Base-by-base conservation (phyloP, 768 basidiomycete genomes). In the Pleurotus giganteus region DNA sequence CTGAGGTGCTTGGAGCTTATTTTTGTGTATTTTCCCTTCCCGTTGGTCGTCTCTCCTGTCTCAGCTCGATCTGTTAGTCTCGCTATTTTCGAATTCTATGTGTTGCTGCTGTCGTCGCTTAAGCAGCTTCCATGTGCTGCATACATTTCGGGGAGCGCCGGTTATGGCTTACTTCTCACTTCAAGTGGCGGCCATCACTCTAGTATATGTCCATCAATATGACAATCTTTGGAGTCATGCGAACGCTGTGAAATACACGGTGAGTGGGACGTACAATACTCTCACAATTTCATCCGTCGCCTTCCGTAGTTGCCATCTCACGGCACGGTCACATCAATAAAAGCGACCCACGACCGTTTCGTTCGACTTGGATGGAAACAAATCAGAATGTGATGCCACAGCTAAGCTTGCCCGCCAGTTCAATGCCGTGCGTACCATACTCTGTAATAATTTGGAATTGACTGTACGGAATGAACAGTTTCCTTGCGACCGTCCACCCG, bases 61-160 rank as follows among this genome's bases (percentile, higher is more conserved):
- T 54, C 53, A 39, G 41, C 34, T 27, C 23, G 46, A 46, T 9
- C 26, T 24, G 50, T 26, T 27, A 28, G 9, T 24, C 44, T 17
- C 21, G 21, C 27, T 27, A 45, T 12, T 45, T 28, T 27, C 24
- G 44, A 45, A 26, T 45, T 34, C 32, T 51, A 51, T 36, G 26
- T 26, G 49, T 17, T 37, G 21, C 15, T 28, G n/a, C 49, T 26
- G 34, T 34, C 19, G 44, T 51, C 49, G 49, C 49, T 51, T 51
- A 51, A 37, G 21, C 9, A 36, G 31, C 49, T 34, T 32, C 49
- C 49, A 51, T 51, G 49, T 51, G 49, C 49, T 23, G 32, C 34
- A 37, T 51, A 17, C 34, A 17, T 39, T 29, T 49, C 29, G 21
- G 26, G 44, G 44, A n/a, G 44, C 23, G 44, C 44, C 23, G 27